phyloP scores from a whole-genome alignment of 2,329 filamentous ascomycete species.

The Phoma sp. region DNA sequence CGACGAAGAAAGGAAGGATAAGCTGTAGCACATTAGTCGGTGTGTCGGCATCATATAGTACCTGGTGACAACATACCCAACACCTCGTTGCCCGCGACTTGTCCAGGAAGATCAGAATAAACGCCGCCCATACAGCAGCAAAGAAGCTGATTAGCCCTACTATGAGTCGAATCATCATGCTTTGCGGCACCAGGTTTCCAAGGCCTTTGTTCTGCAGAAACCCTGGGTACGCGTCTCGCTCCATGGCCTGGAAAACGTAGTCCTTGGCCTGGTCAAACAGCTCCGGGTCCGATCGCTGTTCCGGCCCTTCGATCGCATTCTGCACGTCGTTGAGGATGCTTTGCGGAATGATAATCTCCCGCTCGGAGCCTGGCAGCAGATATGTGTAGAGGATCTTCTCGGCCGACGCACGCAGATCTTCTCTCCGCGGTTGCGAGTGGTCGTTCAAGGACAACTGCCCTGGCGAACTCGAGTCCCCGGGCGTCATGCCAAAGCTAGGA shows the following conservation, averaged over 20 bases:
- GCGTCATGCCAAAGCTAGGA: constrained; percentile 70
- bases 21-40: constrained; percentile 56
- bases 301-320: constrained; percentile 79
- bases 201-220: constrained; percentile 94
- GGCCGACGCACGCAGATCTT: constrained; percentile 89
- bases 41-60: not conserved
- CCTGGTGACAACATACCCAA: constrained; percentile 70
- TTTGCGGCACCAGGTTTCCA: constrained; percentile 92
- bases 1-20: constrained; percentile 90
- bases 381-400: constrained; percentile 99
- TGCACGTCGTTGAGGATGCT: constrained; percentile 87
- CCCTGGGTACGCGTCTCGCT: constrained; percentile 96
- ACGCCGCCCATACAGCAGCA: constrained; percentile 91
- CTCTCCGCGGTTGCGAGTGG: constrained; percentile 54
- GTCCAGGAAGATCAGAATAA: constrained; percentile 90
- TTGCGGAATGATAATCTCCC: constrained; percentile 92
- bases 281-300: constrained; percentile 92
- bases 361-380: constrained; percentile 89
- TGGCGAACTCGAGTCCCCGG: constrained; percentile 63
- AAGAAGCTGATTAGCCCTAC: constrained; percentile 87
- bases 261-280: constrained; percentile 98
- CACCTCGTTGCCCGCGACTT: constrained; percentile 74
- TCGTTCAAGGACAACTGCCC: constrained; percentile 44
- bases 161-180: constrained; percentile 83
- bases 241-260: constrained; percentile 99